phyloP scores from a whole-genome alignment of 257 asterid species.

The Ligustrum vulgare region DNA sequence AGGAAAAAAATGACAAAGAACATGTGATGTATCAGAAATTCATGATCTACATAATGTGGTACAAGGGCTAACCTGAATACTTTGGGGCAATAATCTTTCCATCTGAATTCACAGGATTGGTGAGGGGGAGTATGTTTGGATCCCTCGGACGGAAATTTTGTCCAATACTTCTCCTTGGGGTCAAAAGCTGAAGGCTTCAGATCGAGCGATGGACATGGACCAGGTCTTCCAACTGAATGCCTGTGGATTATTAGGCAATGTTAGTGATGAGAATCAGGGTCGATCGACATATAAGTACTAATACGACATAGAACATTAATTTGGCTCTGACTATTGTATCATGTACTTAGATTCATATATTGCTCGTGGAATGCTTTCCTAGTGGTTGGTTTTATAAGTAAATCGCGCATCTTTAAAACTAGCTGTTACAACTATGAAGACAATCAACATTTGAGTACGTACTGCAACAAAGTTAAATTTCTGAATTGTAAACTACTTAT shows the following conservation, averaged over 20 bases:
- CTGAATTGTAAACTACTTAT: no score
- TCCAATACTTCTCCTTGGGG: conserved; percentile 91
- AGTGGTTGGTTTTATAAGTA: no score
- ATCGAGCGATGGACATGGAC: conserved; percentile 82
- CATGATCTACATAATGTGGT: background rate
- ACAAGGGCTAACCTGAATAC: conserved; percentile 65
- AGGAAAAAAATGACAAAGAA: background rate
- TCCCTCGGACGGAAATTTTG: conserved; percentile 90
- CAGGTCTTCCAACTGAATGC: conserved; percentile 90
- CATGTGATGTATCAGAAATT: background rate
- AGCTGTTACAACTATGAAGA: no score
- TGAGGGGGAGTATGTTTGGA: conserved; percentile 89
- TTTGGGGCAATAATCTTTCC: conserved; percentile 98
- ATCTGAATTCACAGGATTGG: conserved; percentile 74
- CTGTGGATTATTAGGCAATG: conserved; percentile 28
- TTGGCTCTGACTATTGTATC: background rate
- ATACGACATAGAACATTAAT: background rate
- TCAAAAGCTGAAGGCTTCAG: conserved; percentile 88
- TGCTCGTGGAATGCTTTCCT: no score
- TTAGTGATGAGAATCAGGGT: conserved; percentile 1
- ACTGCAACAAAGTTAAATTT: no score
- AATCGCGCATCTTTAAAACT: no score
- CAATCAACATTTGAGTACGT: no score
- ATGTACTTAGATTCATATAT: background rate
- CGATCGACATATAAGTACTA: background rate